Percentiles rank a stretch among this genome's conserved stretches.
Evolutionary conservation across 768 basidiomycete species (phyloP).

Genomic region (Tricholoma furcatifolium): DNA sequence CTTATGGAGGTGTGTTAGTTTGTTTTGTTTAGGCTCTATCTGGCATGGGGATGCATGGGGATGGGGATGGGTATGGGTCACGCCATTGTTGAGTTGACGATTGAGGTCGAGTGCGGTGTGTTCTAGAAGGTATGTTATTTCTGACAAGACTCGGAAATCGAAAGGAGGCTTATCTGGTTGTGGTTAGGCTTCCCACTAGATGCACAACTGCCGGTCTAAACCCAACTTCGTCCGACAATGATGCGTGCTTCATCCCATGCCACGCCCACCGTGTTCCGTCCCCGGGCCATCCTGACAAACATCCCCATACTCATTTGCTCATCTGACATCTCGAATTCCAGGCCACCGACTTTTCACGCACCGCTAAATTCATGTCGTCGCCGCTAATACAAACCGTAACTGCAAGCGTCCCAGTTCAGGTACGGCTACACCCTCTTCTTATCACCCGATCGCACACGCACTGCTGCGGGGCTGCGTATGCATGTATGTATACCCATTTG

Average conservation of each 20-base stretch:
- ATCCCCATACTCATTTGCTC: neutral
- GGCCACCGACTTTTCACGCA: slow-evolving; percentile 68
- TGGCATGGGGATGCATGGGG: too few species aligned
- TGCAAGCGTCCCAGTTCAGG: slow-evolving; percentile 60
- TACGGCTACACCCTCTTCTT: slow-evolving; percentile 25
- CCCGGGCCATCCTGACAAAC: neutral
- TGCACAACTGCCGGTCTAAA: too few species aligned
- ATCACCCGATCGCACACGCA: too few species aligned
- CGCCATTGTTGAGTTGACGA: neutral
- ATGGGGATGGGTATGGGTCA: too few species aligned
- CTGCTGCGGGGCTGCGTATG: too few species aligned
- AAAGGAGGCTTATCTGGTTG: too few species aligned
- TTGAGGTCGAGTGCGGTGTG: too few species aligned
- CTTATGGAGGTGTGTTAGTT: slow-evolving; percentile 53
- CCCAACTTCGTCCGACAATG: too few species aligned
- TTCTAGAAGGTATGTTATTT: too few species aligned
- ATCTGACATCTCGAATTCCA: slow-evolving; percentile 25
- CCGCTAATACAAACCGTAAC: slow-evolving; percentile 69
- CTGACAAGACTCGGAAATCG: too few species aligned
- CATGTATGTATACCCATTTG: neutral
- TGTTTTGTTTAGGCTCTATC: neutral
- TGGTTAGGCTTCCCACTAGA: too few species aligned
- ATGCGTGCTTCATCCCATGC: too few species aligned
- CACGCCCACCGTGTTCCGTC: neutral
- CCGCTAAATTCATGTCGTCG: slow-evolving; percentile 76